Evolutionary conservation across 352 stramenopile species (phyloP).

Genomic region (Saprolegnia diclina): DNA sequence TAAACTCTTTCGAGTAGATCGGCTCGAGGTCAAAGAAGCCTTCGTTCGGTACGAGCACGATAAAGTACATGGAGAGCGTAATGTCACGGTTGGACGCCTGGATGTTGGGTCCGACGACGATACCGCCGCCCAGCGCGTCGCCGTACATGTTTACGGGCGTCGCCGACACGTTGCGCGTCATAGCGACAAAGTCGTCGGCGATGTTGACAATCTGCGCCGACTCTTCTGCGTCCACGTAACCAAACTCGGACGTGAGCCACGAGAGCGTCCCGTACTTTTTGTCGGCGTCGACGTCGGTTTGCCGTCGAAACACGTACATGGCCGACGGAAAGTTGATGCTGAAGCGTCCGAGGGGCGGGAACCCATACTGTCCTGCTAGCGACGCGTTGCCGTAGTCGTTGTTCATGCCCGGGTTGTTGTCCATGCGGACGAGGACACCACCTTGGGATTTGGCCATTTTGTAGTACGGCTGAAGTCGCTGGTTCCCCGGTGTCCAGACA

Average conservation of each 20-base stretch:
- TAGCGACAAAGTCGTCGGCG: constrained; percentile 52
- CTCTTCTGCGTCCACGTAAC: constrained; percentile 54
- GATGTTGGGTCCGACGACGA: constrained; percentile 62
- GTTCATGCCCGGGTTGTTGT: constrained; percentile 47
- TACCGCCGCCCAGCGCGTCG: constrained; percentile 46
- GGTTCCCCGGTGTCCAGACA: constrained; percentile 60
- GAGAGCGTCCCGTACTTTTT: constrained; percentile 37
- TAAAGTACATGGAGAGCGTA: constrained; percentile 80
- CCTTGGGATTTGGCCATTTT: constrained; percentile 61
- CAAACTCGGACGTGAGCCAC: constrained; percentile 57
- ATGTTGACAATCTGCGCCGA: constrained; percentile 62
- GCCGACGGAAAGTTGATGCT: constrained; percentile 72
- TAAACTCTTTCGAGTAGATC: constrained; percentile 78
- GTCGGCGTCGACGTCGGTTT: constrained; percentile 37
- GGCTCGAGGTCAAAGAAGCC: constrained; percentile 46
- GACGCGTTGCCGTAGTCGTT: constrained; percentile 72
- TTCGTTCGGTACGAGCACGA: constrained; percentile 58
- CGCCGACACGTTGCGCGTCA: constrained; percentile 52
- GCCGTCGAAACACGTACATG: constrained; percentile 63
- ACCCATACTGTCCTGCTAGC: constrained; percentile 43
- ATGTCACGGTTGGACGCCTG: constrained; percentile 48
- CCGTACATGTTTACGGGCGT: constrained; percentile 70
- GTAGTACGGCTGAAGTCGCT: constrained; percentile 71
- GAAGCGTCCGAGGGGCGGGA: constrained; percentile 53
- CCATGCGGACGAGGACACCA: constrained; percentile 56